Conservation (phyloP, 352 stramenopile genomes). For the Globisporangium radiosum region DNA sequence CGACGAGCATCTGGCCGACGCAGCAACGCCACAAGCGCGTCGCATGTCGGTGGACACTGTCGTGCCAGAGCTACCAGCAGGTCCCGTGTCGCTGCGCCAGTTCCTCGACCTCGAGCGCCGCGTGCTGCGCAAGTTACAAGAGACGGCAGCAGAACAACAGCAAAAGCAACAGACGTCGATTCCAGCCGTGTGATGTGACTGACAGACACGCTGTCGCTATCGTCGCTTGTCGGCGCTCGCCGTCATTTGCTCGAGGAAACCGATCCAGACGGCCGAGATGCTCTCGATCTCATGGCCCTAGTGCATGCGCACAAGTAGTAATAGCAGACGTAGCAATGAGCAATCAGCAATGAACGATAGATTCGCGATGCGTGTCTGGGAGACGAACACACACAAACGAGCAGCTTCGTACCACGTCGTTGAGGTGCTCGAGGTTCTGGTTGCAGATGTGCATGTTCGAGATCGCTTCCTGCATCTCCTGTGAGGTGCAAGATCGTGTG, state of each 20-base stretch:
- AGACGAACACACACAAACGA: too few relatives aligned
- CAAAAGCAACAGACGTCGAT: conserved; percentile 12
- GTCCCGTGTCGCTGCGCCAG: conserved; percentile 42
- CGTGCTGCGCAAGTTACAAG: conserved; percentile 44
- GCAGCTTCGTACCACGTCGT: conserved; percentile 50
- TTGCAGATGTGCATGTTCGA: conserved; percentile 80
- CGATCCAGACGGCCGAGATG: conserved; percentile 68
- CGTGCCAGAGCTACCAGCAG: conserved; percentile 23
- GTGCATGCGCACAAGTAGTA: neutral
- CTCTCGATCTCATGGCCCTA: conserved; percentile 68
- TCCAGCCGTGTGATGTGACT: conserved; percentile 10
- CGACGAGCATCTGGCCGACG: conserved; percentile 25
- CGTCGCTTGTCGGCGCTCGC: conserved; percentile 31
- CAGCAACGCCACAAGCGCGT: conserved; percentile 5
- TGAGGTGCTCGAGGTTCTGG: conserved; percentile 76
- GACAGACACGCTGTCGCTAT: conserved; percentile 12
- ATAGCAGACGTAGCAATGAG: neutral
- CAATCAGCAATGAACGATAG: too few relatives aligned
- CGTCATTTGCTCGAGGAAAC: conserved; percentile 58
- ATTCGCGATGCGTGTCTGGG: too few relatives aligned
- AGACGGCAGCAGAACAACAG: conserved; percentile 29
- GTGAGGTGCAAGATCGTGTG: neutral
- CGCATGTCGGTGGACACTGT: conserved; percentile 8
- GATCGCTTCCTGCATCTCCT: conserved; percentile 75
- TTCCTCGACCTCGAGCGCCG: conserved; percentile 48